A percentile compares a stretch with the other conserved stretches of the same genome.
These are phyloP conservation scores for Helminthosporium solani DNA, from an alignment of 2,329 filamentous ascomycete species.

Conservation along the genomic window DNA sequence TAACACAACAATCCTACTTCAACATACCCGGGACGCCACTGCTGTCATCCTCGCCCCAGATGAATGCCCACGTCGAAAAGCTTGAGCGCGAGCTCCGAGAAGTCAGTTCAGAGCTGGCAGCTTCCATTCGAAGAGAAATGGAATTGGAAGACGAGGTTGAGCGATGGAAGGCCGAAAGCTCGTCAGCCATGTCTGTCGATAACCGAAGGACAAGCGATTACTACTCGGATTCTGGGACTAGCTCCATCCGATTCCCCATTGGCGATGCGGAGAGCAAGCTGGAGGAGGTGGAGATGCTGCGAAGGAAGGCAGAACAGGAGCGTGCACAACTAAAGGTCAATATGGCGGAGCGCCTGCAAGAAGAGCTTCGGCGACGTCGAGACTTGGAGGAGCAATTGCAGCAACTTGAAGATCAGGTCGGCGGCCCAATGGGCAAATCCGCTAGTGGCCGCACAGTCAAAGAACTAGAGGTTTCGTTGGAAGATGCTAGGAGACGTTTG, in stretches of 20 bases:
- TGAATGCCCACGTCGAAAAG: conserved; percentile 69
- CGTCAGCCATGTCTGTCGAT: conserved; percentile 55
- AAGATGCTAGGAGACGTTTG: conserved; percentile 79
- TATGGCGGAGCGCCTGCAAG: conserved; percentile 80
- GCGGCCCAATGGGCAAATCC: conserved; percentile 32
- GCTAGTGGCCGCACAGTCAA: conserved; percentile 58
- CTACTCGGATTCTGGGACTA: conserved; percentile 93
- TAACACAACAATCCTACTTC: conserved; percentile 44
- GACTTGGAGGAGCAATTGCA: conserved; percentile 82
- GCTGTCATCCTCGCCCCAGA: conserved; percentile 46
- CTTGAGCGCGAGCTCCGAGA: conserved; percentile 93
- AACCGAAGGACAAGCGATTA: conserved; percentile 90
- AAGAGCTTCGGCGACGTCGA: conserved; percentile 75
- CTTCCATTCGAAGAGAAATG: conserved; percentile 92
- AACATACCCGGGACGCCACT: conserved; percentile 50
- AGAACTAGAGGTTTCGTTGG: conserved; percentile 77
- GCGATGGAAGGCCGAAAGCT: conserved; percentile 74
- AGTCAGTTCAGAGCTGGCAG: conserved; percentile 88
- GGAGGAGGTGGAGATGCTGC: conserved; percentile 78
- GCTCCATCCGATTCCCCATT: conserved; percentile 73
- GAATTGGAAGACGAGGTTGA: conserved; percentile 95
- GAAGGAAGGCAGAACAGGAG: conserved; percentile 84
- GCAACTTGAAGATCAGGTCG: conserved; percentile 73
- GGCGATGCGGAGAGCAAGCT: conserved; percentile 59
- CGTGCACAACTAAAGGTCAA: conserved; percentile 84